These are phyloP conservation scores for Aureobasidium sp. DNA, from an alignment of 2,329 filamentous ascomycete species.

Conservation along the genomic window DNA sequence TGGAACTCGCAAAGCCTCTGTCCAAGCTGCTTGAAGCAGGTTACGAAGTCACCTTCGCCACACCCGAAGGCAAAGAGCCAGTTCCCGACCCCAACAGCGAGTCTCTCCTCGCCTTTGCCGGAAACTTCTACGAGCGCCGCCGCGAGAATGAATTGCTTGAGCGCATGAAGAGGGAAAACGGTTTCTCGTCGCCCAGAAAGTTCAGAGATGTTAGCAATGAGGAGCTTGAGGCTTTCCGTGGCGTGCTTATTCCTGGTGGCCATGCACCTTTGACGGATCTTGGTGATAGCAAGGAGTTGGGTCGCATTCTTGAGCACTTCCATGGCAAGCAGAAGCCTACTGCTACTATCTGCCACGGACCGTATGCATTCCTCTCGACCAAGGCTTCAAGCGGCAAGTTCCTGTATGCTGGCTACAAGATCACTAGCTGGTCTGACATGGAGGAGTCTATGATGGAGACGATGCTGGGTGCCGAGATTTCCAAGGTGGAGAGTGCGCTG, in stretches of 20 bases:
- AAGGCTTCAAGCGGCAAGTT: conserved; percentile 31
- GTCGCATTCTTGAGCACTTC: conserved; percentile 36
- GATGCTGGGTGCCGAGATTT: conserved; percentile 35
- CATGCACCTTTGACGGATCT: conserved; percentile 39
- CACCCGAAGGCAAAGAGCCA: conserved; percentile 35
- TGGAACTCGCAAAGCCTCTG: conserved; percentile 33
- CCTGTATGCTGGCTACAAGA: conserved; percentile 39
- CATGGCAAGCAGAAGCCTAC: conserved; percentile 36
- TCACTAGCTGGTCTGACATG: conserved; percentile 38
- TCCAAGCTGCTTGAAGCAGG: conserved; percentile 29
- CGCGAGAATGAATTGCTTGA: conserved; percentile 35
- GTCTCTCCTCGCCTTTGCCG: conserved; percentile 35
- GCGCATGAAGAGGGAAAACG: conserved; percentile 39
- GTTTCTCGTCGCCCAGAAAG: conserved; percentile 31
- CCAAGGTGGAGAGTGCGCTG: conserved; percentile 35
- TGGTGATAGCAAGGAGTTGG: conserved; percentile 35
- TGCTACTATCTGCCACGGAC: conserved; percentile 40
- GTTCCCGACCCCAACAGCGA: conserved; percentile 36
- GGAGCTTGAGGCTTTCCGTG: conserved; percentile 32
- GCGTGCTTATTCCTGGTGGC: conserved; percentile 39
- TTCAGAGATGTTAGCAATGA: conserved; percentile 34
- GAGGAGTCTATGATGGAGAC: conserved; percentile 42
- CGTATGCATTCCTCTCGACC: conserved; percentile 38
- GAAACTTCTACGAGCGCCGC: conserved; percentile 39
- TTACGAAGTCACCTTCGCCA: conserved; percentile 40